These are phyloP conservation scores for Termitomyces sp. DNA, from an alignment of 768 basidiomycete genomes.

Conservation along the genomic window DNA sequence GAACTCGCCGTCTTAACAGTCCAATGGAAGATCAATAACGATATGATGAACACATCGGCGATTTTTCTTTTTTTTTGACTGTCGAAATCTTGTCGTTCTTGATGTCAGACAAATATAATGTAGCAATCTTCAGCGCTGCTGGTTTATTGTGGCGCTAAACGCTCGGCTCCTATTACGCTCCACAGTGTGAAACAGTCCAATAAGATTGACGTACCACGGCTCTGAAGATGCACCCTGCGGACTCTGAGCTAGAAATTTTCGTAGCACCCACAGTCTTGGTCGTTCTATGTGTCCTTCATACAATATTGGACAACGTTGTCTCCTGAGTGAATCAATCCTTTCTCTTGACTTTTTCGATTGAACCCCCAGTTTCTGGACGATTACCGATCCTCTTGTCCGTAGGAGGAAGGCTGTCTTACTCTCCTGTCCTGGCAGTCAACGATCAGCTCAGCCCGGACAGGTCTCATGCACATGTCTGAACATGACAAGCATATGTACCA, in stretches of 20 bases:
- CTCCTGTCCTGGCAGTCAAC: neutral
- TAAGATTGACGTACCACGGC: neutral
- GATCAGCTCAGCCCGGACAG: neutral
- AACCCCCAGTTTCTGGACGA: neutral
- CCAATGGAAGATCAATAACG: neutral
- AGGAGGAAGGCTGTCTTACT: neutral
- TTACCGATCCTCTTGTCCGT: neutral
- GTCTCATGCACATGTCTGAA: neutral
- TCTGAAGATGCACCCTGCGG: neutral
- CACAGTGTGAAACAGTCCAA: no score
- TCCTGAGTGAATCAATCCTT: neutral
- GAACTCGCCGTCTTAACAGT: neutral
- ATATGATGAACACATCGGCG: neutral
- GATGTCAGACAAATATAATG: neutral
- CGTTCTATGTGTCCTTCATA: neutral
- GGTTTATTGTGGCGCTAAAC: neutral
- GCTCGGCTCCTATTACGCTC: neutral
- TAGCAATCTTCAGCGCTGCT: neutral
- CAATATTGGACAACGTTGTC: neutral
- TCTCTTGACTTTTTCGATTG: neutral
- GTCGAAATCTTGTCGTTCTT: neutral
- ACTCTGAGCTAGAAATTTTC: neutral
- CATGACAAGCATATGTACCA: no score
- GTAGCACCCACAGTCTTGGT: neutral
- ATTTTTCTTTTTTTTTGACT: neutral